Evolutionary conservation across 305 asterid species (phyloP), one percentile per base, ranked within the genome.

Genomic region (Rubia tinctorum): DNA sequence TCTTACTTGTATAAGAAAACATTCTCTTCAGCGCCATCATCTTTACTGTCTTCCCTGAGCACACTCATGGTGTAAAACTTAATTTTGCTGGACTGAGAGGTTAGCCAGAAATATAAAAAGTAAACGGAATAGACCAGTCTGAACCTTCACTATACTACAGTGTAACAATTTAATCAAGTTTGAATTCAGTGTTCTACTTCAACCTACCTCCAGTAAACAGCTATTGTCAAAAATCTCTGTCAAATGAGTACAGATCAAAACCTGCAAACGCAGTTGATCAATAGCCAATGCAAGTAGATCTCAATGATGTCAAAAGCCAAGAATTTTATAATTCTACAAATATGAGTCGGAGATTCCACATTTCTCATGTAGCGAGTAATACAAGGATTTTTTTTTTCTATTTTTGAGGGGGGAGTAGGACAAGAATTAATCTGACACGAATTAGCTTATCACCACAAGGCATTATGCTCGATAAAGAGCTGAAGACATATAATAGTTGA

Each of bases 51-150:
- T 42, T 92, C 96, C 86, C 95, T 88, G 72, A 95, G 89, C 82
- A 95, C 96, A 64, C 99, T 95, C 99, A 95, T 95, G 75, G 98
- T 92, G 81, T 84, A 90, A 83, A 78, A 86, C 89, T 88, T 89
- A 86, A 90, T 88, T 79, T 86, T 92, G 76, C 81, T 84, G 7
- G 96, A 83, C 99, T 95, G 95, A 84, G 3, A 78, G 44, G 75
- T 59, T 75, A 76, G 74, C 55, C 71, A 73, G 17, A 62, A 58
- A 62, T 40, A 37, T 55, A 34, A 17, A 17, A 51, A 59, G 75
- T 70, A 71, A 75, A 59, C 66, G 60, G 56, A 65, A 56, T 69
- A 73, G 37, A 71, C 15, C 42, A 40, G 62, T 68, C 53, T 12
- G 34, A 40, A 56, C 69, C 17, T 20, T 71, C 2, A 51, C 37